A percentile compares a stretch with the other conserved stretches of the same genome.
Conservation (phyloP, 352 stramenopile genomes). For the Globisporangium yorkense region DNA sequence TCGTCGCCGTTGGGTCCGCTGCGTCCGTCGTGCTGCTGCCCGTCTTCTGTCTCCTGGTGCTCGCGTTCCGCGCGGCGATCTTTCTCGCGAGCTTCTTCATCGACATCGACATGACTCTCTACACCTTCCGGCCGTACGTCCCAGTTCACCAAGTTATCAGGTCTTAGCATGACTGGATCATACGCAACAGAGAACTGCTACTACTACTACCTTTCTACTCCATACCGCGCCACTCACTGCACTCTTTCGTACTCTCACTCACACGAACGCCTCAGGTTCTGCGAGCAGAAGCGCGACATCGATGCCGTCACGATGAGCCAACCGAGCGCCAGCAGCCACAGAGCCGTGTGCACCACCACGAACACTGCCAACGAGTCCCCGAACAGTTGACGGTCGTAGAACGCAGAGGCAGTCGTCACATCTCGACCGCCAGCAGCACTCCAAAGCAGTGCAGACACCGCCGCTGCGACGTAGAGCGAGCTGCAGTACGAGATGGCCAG, state of each 20-base stretch:
- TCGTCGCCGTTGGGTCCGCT: too few species aligned
- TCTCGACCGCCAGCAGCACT: background rate
- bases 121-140: too few species aligned
- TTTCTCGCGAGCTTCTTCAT: too few species aligned
- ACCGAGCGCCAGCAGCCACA: slow-evolving; percentile 3
- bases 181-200: too few species aligned
- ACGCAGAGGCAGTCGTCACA: background rate
- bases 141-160: too few species aligned
- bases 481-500: slow-evolving; percentile 9
- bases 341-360: background rate
- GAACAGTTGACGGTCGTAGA: background rate
- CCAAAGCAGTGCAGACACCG: background rate
- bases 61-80: too few species aligned
- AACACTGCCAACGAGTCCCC: background rate
- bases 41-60: too few species aligned
- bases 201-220: too few species aligned
- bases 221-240: background rate
- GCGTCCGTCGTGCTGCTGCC: too few species aligned
- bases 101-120: too few species aligned
- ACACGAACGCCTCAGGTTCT: background rate
- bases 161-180: too few species aligned
- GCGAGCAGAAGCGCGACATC: slow-evolving; percentile 6
- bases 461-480: background rate
- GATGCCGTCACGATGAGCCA: slow-evolving; percentile 7
- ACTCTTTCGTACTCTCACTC: background rate